phyloP scores from a whole-genome alignment of 495 filamentous ascomycete genomes.

The Xylaria cubensis region DNA sequence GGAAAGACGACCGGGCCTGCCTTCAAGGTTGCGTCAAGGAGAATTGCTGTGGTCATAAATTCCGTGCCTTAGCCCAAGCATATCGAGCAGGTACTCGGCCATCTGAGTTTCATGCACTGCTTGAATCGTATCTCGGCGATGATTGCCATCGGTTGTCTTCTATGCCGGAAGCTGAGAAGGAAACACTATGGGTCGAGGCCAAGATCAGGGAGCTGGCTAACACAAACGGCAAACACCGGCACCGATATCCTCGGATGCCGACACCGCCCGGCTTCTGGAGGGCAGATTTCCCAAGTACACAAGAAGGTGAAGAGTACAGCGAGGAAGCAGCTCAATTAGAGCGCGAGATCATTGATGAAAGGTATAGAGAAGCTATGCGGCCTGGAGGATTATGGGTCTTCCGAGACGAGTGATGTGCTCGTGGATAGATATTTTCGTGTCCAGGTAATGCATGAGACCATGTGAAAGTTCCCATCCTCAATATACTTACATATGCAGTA shows the following conservation, averaged over 20 bases:
- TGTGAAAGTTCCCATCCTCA: background rate
- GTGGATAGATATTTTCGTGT: background rate
- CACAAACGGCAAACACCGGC: conserved; percentile 74
- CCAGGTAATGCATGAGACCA: background rate
- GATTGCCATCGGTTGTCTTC: conserved; percentile 52
- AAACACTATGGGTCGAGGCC: conserved; percentile 69
- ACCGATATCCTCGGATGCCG: conserved; percentile 69
- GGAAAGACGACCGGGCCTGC: conserved; percentile 73
- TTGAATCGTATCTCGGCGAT: conserved; percentile 73
- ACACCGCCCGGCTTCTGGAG: conserved; percentile 92
- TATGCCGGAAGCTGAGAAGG: conserved; percentile 59
- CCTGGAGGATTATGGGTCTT: conserved; percentile 77
- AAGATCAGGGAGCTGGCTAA: conserved; percentile 72
- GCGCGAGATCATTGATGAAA: conserved; percentile 69
- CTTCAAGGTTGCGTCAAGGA: conserved; percentile 78
- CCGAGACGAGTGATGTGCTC: conserved; percentile 68
- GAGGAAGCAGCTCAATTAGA: conserved; percentile 65
- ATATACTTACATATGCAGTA: background rate
- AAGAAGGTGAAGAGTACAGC: conserved; percentile 70
- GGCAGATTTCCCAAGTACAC: conserved; percentile 83
- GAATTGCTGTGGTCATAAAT: conserved; percentile 77
- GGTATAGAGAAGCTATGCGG: conserved; percentile 82
- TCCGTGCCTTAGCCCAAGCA: conserved; percentile 67
- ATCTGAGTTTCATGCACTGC: conserved; percentile 57
- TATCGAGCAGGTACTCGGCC: conserved; percentile 43